phyloP scores from a whole-genome alignment of 139 green algal species.

The Zygnema circumcarinatum region DNA sequence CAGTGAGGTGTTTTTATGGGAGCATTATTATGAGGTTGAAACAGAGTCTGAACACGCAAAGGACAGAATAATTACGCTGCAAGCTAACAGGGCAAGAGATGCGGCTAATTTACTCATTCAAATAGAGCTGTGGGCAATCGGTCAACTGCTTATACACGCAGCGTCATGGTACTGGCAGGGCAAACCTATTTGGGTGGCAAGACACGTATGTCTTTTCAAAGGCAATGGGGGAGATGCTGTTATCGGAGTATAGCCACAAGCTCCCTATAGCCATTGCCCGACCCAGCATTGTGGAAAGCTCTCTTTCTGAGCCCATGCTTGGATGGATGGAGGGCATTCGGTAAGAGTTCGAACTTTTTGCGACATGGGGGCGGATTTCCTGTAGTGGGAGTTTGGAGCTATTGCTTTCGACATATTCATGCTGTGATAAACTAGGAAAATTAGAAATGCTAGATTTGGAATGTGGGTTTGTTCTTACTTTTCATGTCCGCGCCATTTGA shows the following conservation, averaged over 20 bases:
- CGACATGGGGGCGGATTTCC: not conserved
- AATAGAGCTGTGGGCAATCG: too few species aligned
- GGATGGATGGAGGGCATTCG: conserved; percentile 63
- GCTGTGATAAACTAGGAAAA: not conserved
- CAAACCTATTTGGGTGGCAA: conserved; percentile 55
- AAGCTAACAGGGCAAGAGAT: too few species aligned
- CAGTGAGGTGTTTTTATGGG: too few species aligned
- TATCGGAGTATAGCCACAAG: not conserved
- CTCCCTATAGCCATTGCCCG: conserved; percentile 44
- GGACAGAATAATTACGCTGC: too few species aligned
- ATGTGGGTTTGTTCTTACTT: not conserved
- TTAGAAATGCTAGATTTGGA: not conserved
- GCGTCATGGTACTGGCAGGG: conserved; percentile 21
- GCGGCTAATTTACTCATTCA: too few species aligned
- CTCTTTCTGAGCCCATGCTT: conserved; percentile 36
- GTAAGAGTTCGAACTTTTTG: conserved; percentile 29
- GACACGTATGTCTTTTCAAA: conserved; percentile 63
- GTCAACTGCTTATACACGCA: too few species aligned
- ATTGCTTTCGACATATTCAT: not conserved
- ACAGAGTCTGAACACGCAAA: too few species aligned
- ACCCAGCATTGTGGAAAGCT: conserved; percentile 60
- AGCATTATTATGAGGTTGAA: too few species aligned
- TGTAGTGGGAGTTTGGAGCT: not conserved
- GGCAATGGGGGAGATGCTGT: conserved; percentile 60
- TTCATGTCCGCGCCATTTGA: not conserved